A percentile compares a stretch with the other conserved stretches of the same genome.
phyloP scores from a whole-genome alignment of 2,329 filamentous ascomycete species.

The Penicillium expansum region DNA sequence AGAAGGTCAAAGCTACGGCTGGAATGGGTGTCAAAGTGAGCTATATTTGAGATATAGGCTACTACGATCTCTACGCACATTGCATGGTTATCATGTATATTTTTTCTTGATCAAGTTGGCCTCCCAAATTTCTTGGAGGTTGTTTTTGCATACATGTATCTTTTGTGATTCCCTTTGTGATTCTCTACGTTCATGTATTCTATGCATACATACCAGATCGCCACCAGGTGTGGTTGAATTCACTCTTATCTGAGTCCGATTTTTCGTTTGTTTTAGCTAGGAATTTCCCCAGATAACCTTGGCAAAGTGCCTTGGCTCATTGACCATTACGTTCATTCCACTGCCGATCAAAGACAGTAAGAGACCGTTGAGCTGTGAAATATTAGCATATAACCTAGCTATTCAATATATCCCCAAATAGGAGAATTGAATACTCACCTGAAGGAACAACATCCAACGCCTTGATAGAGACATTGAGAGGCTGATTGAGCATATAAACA shows the following conservation, averaged over 20 bases:
- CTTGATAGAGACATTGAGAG: constrained; percentile 45
- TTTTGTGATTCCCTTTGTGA: constrained; percentile 15
- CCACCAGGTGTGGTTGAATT: constrained; percentile 6
- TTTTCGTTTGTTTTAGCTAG: not conserved
- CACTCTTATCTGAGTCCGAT: not conserved
- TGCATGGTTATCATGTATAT: constrained; percentile 15
- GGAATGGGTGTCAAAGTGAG: constrained; percentile 98
- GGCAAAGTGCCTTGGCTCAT: not conserved
- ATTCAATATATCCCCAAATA: not conserved
- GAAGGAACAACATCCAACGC: constrained; percentile 48
- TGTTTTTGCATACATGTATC: constrained; percentile 18
- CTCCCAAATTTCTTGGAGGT: not conserved
- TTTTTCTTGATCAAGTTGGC: constrained; percentile 13
- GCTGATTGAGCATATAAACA: constrained; percentile 44
- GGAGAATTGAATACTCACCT: constrained; percentile 24
- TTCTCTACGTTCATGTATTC: constrained; percentile 16
- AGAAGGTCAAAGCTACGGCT: constrained; percentile 76
- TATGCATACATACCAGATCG: constrained; percentile 13
- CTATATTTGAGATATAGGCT: constrained; percentile 65
- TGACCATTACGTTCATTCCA: constrained; percentile 23
- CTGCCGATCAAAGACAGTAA: constrained; percentile 32
- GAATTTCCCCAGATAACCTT: not conserved
- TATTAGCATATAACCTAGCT: not conserved
- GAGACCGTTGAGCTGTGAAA: constrained; percentile 31
- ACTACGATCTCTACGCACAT: not conserved